Percentiles rank a stretch among this genome's conserved stretches.
Evolutionary conservation across 1,284 basidiomycete genomes (phyloP).

Genomic region (Phylloboletellus chloephorus): DNA sequence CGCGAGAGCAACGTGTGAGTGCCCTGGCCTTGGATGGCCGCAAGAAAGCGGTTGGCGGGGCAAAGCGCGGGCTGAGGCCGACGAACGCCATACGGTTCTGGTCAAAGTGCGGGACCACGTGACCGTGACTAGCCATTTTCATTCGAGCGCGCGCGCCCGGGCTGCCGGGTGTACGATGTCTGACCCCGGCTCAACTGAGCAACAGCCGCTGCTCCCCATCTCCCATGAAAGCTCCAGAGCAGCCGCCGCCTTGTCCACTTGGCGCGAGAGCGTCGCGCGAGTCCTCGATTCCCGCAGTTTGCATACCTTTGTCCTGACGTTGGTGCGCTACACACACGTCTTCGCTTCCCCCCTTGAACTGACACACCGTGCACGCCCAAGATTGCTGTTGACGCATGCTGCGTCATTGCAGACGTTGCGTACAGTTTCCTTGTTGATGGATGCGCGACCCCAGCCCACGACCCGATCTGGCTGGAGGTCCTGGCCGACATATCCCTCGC

Average conservation of each 20-base stretch:
- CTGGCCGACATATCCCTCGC: slow-evolving; percentile 57
- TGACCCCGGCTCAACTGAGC: slow-evolving; percentile 43
- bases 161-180: too few relatives aligned
- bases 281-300: slow-evolving; percentile 49
- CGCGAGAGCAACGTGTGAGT: slow-evolving; percentile 1
- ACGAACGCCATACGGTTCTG: slow-evolving; percentile 18
- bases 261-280: slow-evolving; percentile 39
- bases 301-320: slow-evolving; percentile 55
- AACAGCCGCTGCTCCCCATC: slow-evolving; percentile 48
- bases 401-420: slow-evolving; percentile 64
- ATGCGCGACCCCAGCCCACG: slow-evolving; percentile 46
- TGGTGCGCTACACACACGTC: slow-evolving; percentile 38
- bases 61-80: slow-evolving; percentile 14
- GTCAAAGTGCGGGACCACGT: too few relatives aligned
- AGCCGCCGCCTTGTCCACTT: slow-evolving; percentile 19
- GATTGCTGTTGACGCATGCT: slow-evolving; percentile 60
- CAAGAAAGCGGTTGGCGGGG: slow-evolving; percentile 2
- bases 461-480: slow-evolving; percentile 57
- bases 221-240: slow-evolving; percentile 19
- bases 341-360: slow-evolving; percentile 13
- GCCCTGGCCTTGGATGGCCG: slow-evolving; percentile 1
- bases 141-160: too few relatives aligned
- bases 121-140: slow-evolving; percentile 31
- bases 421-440: slow-evolving; percentile 56
- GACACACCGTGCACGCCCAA: slow-evolving; percentile 25